Conservation (phyloP, 345 rosid species). For the Syzygium aqueum region DNA sequence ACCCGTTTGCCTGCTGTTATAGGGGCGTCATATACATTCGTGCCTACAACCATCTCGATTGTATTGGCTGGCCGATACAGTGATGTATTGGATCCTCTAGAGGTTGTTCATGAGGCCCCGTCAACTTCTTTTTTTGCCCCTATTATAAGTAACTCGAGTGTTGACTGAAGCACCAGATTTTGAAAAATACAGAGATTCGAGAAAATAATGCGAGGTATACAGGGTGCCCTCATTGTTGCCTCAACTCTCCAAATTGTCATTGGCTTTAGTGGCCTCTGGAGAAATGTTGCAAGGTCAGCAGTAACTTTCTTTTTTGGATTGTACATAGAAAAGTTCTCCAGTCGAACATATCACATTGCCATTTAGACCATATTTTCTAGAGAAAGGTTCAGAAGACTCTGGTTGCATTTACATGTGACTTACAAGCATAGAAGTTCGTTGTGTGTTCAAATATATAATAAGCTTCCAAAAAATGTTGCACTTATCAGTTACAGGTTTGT, state of each 20-base stretch:
- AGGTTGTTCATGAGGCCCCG: slow-evolving; percentile 36
- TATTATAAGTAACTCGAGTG: neutral
- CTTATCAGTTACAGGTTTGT: neutral
- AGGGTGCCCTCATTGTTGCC: slow-evolving; percentile 89
- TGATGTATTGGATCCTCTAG: slow-evolving; percentile 68
- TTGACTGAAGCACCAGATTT: neutral
- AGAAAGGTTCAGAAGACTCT: neutral
- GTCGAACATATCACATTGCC: neutral
- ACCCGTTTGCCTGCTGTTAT: slow-evolving; percentile 90
- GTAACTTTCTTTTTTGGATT: neutral
- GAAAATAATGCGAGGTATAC: slow-evolving; percentile 85
- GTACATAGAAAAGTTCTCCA: neutral
- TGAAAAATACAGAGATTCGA: slow-evolving; percentile 55
- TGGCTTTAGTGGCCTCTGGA: slow-evolving; percentile 98
- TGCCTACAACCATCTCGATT: slow-evolving; percentile 79
- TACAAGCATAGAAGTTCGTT: neutral
- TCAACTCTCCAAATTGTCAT: slow-evolving; percentile 86
- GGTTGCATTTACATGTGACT: neutral
- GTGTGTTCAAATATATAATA: neutral
- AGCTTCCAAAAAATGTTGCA: neutral
- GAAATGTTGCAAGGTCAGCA: slow-evolving; percentile 75
- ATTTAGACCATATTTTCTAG: neutral
- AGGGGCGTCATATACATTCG: slow-evolving; percentile 73
- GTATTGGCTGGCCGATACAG: slow-evolving; percentile 80
- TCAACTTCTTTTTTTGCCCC: neutral